Evolutionary conservation across 2,329 filamentous ascomycete genomes (phyloP).

Genomic region (Alternaria postmessia): DNA sequence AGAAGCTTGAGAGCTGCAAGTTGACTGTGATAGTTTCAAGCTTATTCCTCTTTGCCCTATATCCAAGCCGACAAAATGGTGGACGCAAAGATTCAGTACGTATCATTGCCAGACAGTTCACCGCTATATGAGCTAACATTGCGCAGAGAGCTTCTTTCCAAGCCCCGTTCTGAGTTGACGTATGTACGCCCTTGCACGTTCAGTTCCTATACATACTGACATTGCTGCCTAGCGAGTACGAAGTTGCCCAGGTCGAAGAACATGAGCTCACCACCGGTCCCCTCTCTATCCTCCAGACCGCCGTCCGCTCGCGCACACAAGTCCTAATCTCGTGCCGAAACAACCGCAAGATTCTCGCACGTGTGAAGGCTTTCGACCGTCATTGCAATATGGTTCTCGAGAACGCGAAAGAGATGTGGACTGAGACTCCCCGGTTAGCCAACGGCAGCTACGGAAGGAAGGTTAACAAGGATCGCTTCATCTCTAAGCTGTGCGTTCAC

Average conservation of each 20-base stretch:
- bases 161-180: slow-evolving; percentile 91
- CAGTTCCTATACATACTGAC: slow-evolving; percentile 25
- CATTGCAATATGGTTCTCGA: slow-evolving; percentile 99
- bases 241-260: slow-evolving; percentile 82
- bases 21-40: slow-evolving; percentile 25
- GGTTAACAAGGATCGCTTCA: slow-evolving; percentile 98
- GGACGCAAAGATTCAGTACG: slow-evolving; percentile 57
- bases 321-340: slow-evolving; percentile 97
- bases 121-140: slow-evolving; percentile 30
- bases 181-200: slow-evolving; percentile 59
- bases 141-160: slow-evolving; percentile 83
- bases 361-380: slow-evolving; percentile 97
- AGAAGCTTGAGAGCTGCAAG: slow-evolving; percentile 27
- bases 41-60: background rate
- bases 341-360: slow-evolving; percentile 96
- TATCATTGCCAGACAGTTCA: background rate
- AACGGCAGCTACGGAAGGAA: slow-evolving; percentile 87
- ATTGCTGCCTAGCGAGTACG: slow-evolving; percentile 74
- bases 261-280: slow-evolving; percentile 82
- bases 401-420: slow-evolving; percentile 99
- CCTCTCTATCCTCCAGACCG: slow-evolving; percentile 94
- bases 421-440: slow-evolving; percentile 83
- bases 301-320: slow-evolving; percentile 91
- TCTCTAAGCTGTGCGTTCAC: slow-evolving; percentile 88
- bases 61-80: slow-evolving; percentile 30